These are phyloP conservation scores for Thoreauomyces humboldtii DNA, from an alignment of 192 early-diverging fungal genomes.

Conservation along the genomic window DNA sequence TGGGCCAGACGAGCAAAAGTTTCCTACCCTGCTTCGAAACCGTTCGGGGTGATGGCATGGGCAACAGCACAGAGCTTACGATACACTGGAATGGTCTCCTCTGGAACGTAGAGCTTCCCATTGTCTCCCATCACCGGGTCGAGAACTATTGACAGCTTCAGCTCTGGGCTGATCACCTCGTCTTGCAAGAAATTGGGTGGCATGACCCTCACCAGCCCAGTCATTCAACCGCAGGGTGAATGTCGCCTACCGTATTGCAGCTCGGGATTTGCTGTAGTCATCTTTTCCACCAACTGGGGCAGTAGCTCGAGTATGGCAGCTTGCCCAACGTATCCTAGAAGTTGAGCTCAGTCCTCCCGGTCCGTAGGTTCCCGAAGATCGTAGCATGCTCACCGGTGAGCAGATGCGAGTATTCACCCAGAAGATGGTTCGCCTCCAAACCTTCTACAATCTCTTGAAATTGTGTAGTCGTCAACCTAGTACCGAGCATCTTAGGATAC, in stretches of 20 bases:
- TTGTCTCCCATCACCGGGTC: constrained; percentile 94
- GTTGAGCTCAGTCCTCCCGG: neutral
- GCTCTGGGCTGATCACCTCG: too few relatives aligned
- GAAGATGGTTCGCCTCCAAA: constrained; percentile 69
- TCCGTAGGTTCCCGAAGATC: too few relatives aligned
- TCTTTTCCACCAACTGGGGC: constrained; percentile 48
- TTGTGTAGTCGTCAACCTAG: constrained; percentile 60
- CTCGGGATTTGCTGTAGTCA: constrained; percentile 49
- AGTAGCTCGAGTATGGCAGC: constrained; percentile 60
- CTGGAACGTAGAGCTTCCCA: constrained; percentile 75
- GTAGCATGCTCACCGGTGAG: constrained; percentile 60
- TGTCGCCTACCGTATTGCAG: constrained; percentile 51
- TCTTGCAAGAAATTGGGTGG: too few relatives aligned
- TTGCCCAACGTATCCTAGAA: constrained; percentile 80
- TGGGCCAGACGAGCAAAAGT: neutral
- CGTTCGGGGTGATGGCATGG: constrained; percentile 85
- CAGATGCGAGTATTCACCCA: constrained; percentile 72
- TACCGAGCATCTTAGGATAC: constrained; percentile 73
- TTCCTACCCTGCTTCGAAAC: constrained; percentile 78
- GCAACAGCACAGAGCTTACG: constrained; percentile 67
- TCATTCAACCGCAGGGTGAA: constrained; percentile 7
- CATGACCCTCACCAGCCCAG: too few relatives aligned
- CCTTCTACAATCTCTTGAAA: constrained; percentile 71
- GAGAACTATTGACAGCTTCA: constrained; percentile 40
- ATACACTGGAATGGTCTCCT: constrained; percentile 76